Evolutionary conservation across 2,329 filamentous ascomycete genomes (phyloP).

Genomic region (Rhytidhysteron rufulum): DNA sequence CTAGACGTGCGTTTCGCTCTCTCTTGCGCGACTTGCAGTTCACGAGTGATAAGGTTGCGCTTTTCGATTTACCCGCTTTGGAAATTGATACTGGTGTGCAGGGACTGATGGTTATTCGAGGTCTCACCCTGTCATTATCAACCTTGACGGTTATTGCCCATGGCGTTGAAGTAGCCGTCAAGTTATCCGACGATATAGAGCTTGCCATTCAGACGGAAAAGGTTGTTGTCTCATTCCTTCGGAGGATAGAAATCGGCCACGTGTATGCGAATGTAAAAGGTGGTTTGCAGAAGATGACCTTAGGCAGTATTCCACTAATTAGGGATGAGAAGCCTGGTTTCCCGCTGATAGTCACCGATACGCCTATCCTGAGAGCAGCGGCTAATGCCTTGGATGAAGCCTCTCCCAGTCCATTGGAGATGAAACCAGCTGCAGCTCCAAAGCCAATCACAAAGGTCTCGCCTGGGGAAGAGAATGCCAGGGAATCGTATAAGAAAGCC

Average conservation of each 20-base stretch:
- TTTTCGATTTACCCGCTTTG: conserved; percentile 49
- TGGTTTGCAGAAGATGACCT: conserved; percentile 49
- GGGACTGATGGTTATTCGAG: conserved; percentile 51
- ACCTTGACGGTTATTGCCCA: conserved; percentile 49
- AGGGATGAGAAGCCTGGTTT: conserved; percentile 37
- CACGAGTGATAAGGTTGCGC: conserved; percentile 49
- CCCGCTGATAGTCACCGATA: conserved; percentile 42
- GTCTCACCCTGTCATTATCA: conserved; percentile 49
- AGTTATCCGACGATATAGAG: conserved; percentile 51
- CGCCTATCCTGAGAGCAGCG: conserved; percentile 45
- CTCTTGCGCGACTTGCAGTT: conserved; percentile 46
- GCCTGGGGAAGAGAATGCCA: conserved; percentile 43
- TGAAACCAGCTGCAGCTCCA: conserved; percentile 35
- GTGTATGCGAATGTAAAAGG: conserved; percentile 55
- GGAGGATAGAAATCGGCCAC: conserved; percentile 50
- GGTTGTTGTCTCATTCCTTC: conserved; percentile 46
- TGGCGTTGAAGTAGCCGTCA: conserved; percentile 52
- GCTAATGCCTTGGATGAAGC: conserved; percentile 8
- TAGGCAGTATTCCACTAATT: conserved; percentile 37
- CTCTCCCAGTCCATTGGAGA: conserved; percentile 14
- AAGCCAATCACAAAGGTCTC: conserved; percentile 41
- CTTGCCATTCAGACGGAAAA: conserved; percentile 50
- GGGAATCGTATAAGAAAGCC: conserved; percentile 40
- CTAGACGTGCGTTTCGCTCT: conserved; percentile 32
- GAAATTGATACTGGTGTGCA: conserved; percentile 54